phyloP scores from a whole-genome alignment of 306 rosid species.

The Acacia crassicarpa region DNA sequence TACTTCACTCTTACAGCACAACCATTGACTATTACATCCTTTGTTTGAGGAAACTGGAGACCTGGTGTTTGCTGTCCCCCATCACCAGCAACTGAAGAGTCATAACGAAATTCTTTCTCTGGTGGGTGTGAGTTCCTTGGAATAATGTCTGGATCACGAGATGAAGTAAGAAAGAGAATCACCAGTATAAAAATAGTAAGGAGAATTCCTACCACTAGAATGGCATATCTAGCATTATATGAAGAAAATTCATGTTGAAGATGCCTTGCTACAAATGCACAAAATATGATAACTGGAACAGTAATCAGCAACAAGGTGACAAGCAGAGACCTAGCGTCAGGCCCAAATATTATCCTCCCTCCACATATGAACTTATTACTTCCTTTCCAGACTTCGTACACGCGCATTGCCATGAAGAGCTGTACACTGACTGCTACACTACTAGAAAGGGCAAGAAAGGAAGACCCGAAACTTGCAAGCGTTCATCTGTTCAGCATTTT shows the following conservation, averaged over 20 bases:
- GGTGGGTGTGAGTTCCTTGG: constrained; percentile 92
- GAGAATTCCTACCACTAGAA: constrained; percentile 65
- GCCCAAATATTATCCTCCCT: constrained; percentile 92
- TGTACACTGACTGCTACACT: constrained; percentile 24
- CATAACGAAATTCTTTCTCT: constrained; percentile 78
- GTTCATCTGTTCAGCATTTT: constrained; percentile 46
- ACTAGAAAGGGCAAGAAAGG: constrained; percentile 40
- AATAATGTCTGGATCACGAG: constrained; percentile 95
- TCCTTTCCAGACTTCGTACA: constrained; percentile 92
- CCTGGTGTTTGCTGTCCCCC: constrained; percentile 84
- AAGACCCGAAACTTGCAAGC: constrained; percentile 44
- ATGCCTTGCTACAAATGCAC: constrained; percentile 78
- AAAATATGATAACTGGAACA: constrained; percentile 74
- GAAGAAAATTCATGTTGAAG: constrained; percentile 76
- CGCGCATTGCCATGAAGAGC: constrained; percentile 84
- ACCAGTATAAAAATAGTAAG: constrained; percentile 72
- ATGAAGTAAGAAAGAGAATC: constrained; percentile 89
- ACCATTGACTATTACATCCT: constrained; percentile 77
- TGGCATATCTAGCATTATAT: constrained; percentile 69
- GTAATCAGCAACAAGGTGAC: constrained; percentile 72
- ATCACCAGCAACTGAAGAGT: constrained; percentile 59
- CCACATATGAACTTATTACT: constrained; percentile 83
- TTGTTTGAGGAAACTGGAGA: constrained; percentile 76
- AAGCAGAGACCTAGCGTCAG: constrained; percentile 82
- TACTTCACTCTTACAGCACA: constrained; percentile 75